Evolutionary conservation across 2,329 filamentous ascomycete species (phyloP).

Genomic region (Emmonsiellopsis sp.): DNA sequence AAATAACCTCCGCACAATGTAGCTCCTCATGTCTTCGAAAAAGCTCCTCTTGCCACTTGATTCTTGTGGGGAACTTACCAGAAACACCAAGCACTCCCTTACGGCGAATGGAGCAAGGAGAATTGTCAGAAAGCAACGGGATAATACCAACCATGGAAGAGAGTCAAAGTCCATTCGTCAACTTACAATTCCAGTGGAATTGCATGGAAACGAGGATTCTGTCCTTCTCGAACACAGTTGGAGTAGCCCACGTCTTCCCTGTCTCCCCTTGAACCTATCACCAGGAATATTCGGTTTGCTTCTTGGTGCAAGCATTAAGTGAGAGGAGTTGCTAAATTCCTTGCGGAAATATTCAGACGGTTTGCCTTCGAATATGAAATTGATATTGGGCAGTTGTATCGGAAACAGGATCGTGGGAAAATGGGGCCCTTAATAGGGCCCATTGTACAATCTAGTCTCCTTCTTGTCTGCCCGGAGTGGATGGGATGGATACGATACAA

Average conservation of each 20-base stretch:
- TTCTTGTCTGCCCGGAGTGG: slow-evolving; percentile 44
- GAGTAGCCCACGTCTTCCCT: background rate
- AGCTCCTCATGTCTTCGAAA: background rate
- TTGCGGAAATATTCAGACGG: background rate
- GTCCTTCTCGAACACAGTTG: background rate
- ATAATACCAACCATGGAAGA: background rate
- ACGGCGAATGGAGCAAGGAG: background rate
- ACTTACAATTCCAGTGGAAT: background rate
- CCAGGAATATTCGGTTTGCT: background rate
- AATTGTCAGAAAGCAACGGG: background rate
- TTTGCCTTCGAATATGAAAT: slow-evolving; percentile 13
- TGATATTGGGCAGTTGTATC: slow-evolving; percentile 52
- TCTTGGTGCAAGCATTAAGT: background rate
- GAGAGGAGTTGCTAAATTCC: background rate
- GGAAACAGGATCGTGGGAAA: slow-evolving; percentile 41
- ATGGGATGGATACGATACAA: background rate
- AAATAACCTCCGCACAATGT: slow-evolving; percentile 4
- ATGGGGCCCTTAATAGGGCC: background rate
- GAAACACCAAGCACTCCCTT: background rate
- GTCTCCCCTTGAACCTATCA: background rate
- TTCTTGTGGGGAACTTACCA: background rate
- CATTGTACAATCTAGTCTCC: slow-evolving; percentile 36
- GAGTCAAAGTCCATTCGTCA: background rate
- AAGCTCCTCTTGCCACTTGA: background rate
- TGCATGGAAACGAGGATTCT: background rate